phyloP scores from a whole-genome alignment of 805 yeast species.

The Pichia sporocuriosa region DNA sequence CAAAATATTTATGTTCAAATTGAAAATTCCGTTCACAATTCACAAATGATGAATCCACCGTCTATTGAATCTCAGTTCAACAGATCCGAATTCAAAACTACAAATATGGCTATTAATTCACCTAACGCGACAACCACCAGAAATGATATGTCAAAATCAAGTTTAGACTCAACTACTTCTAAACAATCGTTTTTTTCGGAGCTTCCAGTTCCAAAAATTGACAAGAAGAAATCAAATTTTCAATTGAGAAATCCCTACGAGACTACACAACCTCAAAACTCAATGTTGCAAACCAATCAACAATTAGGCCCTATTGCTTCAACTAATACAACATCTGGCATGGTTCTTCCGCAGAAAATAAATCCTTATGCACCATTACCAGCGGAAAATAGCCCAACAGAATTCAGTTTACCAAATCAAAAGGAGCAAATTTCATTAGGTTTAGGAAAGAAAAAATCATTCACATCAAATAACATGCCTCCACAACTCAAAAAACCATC shows the following conservation, averaged over 20 bases:
- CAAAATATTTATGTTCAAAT: slow-evolving; percentile 25
- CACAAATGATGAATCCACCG: slow-evolving; percentile 12
- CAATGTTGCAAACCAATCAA: slow-evolving; percentile 2
- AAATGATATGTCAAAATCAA: slow-evolving; percentile 21
- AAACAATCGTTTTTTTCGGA: slow-evolving; percentile 44
- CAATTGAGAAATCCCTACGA: slow-evolving; percentile 25
- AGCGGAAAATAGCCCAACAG: not conserved
- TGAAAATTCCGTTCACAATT: slow-evolving; percentile 13
- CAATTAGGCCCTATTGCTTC: not conserved
- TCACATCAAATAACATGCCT: not conserved
- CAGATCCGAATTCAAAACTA: not conserved
- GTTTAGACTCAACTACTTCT: slow-evolving; percentile 1
- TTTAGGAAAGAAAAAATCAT: not conserved
- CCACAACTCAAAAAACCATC: slow-evolving; percentile 12
- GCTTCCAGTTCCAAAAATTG: slow-evolving; percentile 34
- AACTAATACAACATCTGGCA: too few relatives aligned
- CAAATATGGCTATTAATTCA: not conserved
- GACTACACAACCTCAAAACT: slow-evolving; percentile 7
- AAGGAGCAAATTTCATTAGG: not conserved
- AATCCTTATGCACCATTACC: slow-evolving; percentile 30
- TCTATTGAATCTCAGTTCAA: too few relatives aligned
- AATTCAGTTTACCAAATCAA: not conserved
- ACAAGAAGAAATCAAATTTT: slow-evolving; percentile 4
- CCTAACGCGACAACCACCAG: not conserved
- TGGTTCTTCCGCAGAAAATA: slow-evolving; percentile 9